Evolutionary conservation across 2,329 filamentous ascomycete species (phyloP), one percentile per base, ranked within the genome.

Genomic region (Falciphora oryzae): DNA sequence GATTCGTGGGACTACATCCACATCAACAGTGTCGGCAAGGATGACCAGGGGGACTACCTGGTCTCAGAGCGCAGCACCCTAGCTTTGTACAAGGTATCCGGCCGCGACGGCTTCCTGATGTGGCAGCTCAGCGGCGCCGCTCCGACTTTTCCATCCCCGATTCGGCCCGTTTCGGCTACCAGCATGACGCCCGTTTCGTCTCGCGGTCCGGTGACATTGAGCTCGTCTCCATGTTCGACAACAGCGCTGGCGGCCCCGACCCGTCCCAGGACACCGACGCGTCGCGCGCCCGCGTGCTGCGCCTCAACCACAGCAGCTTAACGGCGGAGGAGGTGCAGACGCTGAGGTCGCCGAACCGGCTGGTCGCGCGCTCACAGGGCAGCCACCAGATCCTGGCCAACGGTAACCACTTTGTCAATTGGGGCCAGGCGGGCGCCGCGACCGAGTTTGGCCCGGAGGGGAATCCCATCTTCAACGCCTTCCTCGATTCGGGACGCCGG

Each of bases 401-500:
- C 63, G 81, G 81, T 44, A 82, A 85, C 65, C 79, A 79, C 8
- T 73, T 87, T 57, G 79, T 87, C 44, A 82, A 83, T 67, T 88
- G 84, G 84, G 84, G 85, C 5, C 79, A 77, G 0, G 77, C 79
- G 25, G 80, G 80, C 0, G 79, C 78, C 3, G 69, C 81, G 28
- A 83, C 80, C 8, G 81, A 81, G 67, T 78, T 82, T 68, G 75
- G 75, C 0, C 68, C 74, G 1, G 77, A 81, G n/a, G 84, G 84
- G 11, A 72, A 77, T 11, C 71, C 80, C 4, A 74, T 87, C 25
- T 85, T 85, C 75, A 81, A 86, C 65, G 77, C 76, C 3, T 81
- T 82, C 69, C 75, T 85, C 44, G 77, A 76, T 61, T 72, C 73
- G 1, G 69, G 78, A 69, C 60, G 71, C 63, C 64, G 78, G 66